phyloP scores from a whole-genome alignment of 306 rosid genomes.

The Vicia faba region DNA sequence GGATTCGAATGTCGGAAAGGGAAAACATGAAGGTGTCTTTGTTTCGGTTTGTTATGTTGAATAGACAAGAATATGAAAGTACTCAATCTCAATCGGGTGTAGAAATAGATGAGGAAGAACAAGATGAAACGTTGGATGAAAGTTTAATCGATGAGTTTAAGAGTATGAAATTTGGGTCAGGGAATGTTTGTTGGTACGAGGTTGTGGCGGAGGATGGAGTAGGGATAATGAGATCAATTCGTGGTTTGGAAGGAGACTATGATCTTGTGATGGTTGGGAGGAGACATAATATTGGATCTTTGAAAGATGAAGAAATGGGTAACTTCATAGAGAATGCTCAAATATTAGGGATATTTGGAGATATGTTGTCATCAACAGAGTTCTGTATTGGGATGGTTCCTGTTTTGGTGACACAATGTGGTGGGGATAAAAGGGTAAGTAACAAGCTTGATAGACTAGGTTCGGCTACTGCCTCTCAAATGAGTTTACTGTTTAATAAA shows the following conservation, averaged over 20 bases:
- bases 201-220: conserved; percentile 46
- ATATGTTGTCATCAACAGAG: conserved; percentile 59
- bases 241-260: conserved; percentile 40
- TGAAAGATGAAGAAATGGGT: conserved; percentile 43
- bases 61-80: background rate
- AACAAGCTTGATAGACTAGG: background rate
- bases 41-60: conserved; percentile 30
- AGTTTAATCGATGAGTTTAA: conserved; percentile 51
- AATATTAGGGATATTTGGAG: conserved; percentile 60
- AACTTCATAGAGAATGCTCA: conserved; percentile 49
- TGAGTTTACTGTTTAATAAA: background rate
- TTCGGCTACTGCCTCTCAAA: conserved; percentile 16
- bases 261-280: conserved; percentile 60
- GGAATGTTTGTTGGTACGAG: conserved; percentile 34
- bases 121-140: conserved; percentile 42
- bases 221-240: conserved; percentile 34
- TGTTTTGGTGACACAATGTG: conserved; percentile 51
- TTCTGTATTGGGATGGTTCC: conserved; percentile 54
- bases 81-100: background rate
- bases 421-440: background rate
- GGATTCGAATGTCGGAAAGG: conserved; percentile 44
- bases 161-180: conserved; percentile 29
- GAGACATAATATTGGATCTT: conserved; percentile 5
- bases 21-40: conserved; percentile 23
- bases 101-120: background rate